These are phyloP conservation scores for Alternaria ventricosa DNA, from an alignment of 2,329 filamentous ascomycete genomes.

Conservation along the genomic window DNA sequence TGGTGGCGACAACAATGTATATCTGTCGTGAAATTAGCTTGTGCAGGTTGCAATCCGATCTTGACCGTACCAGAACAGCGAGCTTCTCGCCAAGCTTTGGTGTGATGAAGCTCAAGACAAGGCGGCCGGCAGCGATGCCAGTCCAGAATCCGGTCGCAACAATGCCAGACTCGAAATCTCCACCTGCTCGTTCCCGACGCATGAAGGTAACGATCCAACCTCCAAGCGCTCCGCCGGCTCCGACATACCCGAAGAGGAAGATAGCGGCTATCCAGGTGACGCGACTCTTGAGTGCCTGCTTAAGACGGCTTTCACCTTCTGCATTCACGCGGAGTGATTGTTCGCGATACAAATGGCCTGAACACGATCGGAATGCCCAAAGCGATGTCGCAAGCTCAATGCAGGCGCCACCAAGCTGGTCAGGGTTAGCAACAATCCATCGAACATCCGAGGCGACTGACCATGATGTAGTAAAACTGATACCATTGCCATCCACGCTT, in stretches of 20 bases:
- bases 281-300: constrained; percentile 54
- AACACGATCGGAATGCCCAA: constrained; percentile 67
- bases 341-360: constrained; percentile 62
- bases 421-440: not conserved
- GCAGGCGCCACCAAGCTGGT: constrained; percentile 52
- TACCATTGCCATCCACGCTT: constrained; percentile 69
- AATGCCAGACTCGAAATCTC: constrained; percentile 73
- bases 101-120: constrained; percentile 76
- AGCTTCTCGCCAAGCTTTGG: constrained; percentile 72
- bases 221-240: constrained; percentile 73
- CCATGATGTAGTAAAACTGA: constrained; percentile 75
- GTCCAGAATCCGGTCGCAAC: constrained; percentile 81
- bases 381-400: constrained; percentile 62
- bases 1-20: constrained; percentile 69
- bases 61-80: constrained; percentile 46
- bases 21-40: constrained; percentile 44
- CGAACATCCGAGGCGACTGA: not conserved
- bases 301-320: constrained; percentile 54
- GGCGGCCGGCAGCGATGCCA: constrained; percentile 74
- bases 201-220: constrained; percentile 87
- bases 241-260: constrained; percentile 79
- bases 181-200: constrained; percentile 72
- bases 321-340: constrained; percentile 49
- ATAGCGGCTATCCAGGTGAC: constrained; percentile 72
- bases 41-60: constrained; percentile 45